Evolutionary conservation across 2,329 filamentous ascomycete species (phyloP).

Genomic region (Paraphaeosphaeria minitans): DNA sequence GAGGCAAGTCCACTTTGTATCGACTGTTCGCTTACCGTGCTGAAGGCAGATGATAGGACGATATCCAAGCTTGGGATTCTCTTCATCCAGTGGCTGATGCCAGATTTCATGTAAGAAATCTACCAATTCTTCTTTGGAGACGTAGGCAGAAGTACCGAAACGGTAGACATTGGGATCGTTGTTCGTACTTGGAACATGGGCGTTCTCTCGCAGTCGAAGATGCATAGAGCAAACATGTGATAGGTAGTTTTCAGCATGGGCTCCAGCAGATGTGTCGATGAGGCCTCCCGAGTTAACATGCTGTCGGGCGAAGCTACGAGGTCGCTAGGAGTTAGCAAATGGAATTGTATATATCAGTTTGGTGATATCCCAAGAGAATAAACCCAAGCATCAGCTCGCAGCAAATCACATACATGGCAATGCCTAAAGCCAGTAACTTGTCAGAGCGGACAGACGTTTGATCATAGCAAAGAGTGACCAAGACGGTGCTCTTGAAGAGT

Average conservation of each 20-base stretch:
- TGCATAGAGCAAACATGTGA: constrained; percentile 21
- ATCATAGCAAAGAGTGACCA: constrained; percentile 20
- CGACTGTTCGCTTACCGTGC: neutral
- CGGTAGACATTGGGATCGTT: constrained; percentile 16
- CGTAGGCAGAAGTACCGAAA: constrained; percentile 23
- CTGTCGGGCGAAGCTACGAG: constrained; percentile 10
- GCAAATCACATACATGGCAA: constrained; percentile 12
- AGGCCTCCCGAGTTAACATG: neutral
- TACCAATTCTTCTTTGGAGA: constrained; percentile 11
- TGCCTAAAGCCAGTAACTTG: constrained; percentile 22
- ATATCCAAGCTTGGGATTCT: constrained; percentile 12
- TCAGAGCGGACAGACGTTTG: constrained; percentile 16
- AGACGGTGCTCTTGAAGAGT: constrained; percentile 18
- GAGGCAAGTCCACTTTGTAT: too few relatives aligned
- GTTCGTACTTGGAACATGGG: constrained; percentile 14
- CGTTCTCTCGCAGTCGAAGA: constrained; percentile 15
- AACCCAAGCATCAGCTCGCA: neutral
- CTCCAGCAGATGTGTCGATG: constrained; percentile 8
- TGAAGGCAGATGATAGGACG: constrained; percentile 22
- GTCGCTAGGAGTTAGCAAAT: neutral
- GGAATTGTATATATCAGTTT: too few relatives aligned
- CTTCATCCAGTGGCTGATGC: constrained; percentile 20
- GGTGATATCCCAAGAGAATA: too few relatives aligned
- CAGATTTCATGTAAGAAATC: constrained; percentile 18
- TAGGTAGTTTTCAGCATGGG: constrained; percentile 22